Percentiles rank a stretch among this genome's conserved stretches.
These are phyloP conservation scores for Kitagawia praeruptora DNA, from an alignment of 129 eudicot genomes.

Conservation along the genomic window DNA sequence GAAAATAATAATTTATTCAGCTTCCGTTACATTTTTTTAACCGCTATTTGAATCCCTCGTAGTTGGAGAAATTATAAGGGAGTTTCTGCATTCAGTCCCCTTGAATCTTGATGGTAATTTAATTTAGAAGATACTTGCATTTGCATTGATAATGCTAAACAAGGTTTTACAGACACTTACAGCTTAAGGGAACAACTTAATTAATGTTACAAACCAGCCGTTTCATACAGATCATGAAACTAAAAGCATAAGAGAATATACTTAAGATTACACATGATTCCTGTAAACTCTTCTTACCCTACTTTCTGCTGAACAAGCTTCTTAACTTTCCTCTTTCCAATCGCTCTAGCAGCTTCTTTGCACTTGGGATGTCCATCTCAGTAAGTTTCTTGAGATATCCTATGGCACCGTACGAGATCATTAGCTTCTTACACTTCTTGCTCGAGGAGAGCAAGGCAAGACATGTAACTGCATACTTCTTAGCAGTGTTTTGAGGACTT, in stretches of 20 bases:
- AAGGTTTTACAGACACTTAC: not conserved
- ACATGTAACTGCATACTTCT: conserved; percentile 68
- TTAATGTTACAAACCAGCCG: not conserved
- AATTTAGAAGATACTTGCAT: not conserved
- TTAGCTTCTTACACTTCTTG: conserved; percentile 81
- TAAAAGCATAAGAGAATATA: not conserved
- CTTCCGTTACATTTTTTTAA: no score
- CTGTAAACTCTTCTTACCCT: not conserved
- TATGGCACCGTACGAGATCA: conserved; percentile 92
- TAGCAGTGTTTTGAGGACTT: conserved; percentile 75
- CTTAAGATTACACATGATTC: not conserved
- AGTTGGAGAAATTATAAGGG: no score
- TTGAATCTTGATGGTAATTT: not conserved
- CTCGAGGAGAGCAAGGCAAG: conserved; percentile 59
- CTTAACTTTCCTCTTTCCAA: conserved; percentile 81
- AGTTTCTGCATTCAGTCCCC: not conserved
- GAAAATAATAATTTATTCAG: no score
- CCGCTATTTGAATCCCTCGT: no score
- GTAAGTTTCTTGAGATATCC: conserved; percentile 87
- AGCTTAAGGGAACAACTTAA: not conserved
- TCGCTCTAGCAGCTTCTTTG: conserved; percentile 71
- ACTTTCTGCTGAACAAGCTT: conserved; percentile 64
- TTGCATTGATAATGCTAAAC: not conserved
- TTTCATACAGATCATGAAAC: conserved; percentile 8
- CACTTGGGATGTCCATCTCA: conserved; percentile 69